Evolutionary conservation across 2,329 filamentous ascomycete genomes (phyloP).

Genomic region (Aspergillus sp.): DNA sequence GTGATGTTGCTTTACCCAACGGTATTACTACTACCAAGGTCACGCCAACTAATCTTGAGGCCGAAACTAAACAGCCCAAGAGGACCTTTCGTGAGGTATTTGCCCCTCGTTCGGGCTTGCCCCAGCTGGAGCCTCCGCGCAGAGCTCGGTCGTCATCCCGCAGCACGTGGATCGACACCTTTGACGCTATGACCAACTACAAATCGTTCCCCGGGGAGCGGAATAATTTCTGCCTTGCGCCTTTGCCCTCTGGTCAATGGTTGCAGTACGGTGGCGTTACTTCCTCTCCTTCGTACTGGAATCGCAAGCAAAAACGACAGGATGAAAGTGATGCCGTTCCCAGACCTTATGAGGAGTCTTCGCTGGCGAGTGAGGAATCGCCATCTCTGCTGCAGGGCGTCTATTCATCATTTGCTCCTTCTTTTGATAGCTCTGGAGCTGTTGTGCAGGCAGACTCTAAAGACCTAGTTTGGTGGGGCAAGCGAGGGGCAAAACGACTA

Average conservation of each 20-base stretch:
- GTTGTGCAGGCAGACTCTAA: constrained; percentile 38
- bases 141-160: constrained; percentile 28
- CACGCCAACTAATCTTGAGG: constrained; percentile 43
- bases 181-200: constrained; percentile 32
- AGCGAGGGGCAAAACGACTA: constrained; percentile 34
- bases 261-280: constrained; percentile 36
- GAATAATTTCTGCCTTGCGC: constrained; percentile 35
- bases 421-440: constrained; percentile 39
- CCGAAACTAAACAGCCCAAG: constrained; percentile 21
- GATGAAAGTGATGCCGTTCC: constrained; percentile 16
- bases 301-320: constrained; percentile 30
- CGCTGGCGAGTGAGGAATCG: constrained; percentile 25
- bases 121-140: constrained; percentile 36
- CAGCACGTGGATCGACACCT: constrained; percentile 36
- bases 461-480: constrained; percentile 41
- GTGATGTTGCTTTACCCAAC: constrained; percentile 63
- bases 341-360: constrained; percentile 20
- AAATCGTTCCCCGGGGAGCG: constrained; percentile 29
- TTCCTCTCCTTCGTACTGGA: constrained; percentile 33
- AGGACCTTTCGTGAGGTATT: constrained; percentile 43
- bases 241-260: constrained; percentile 37
- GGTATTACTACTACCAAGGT: constrained; percentile 66
- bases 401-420: constrained; percentile 45
- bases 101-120: constrained; percentile 30
- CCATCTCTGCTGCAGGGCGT: constrained; percentile 35